These are phyloP conservation scores for Penicillium italicum DNA, from an alignment of 2,329 filamentous ascomycete species.

Conservation along the genomic window DNA sequence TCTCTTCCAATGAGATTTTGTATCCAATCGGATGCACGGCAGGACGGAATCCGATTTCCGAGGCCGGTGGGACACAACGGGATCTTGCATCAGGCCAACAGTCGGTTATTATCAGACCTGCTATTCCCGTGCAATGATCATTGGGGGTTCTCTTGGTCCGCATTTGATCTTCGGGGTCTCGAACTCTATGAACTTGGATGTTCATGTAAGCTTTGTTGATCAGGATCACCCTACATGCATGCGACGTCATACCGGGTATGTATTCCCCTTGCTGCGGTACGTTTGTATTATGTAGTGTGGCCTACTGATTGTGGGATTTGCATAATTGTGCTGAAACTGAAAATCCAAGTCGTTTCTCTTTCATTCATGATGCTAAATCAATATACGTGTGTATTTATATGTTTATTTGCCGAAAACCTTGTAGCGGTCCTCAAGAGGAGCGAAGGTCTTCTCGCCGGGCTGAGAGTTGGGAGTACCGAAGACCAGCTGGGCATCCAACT, in stretches of 20 bases:
- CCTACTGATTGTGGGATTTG: background rate
- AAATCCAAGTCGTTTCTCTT: background rate
- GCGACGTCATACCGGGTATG: background rate
- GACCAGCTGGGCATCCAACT: conserved; percentile 76
- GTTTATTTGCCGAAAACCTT: conserved; percentile 36
- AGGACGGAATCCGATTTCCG: conserved; percentile 6
- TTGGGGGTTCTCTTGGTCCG: background rate
- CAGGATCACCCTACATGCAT: background rate
- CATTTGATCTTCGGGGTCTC: background rate
- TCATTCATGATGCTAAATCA: conserved; percentile 3
- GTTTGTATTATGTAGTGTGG: background rate
- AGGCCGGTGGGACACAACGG: background rate
- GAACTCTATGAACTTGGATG: background rate
- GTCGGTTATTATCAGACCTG: background rate
- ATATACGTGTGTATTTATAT: conserved; percentile 8
- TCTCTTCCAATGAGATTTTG: background rate
- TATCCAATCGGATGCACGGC: conserved; percentile 6
- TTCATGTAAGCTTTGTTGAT: background rate
- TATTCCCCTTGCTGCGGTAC: background rate
- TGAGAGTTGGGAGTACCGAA: conserved; percentile 55
- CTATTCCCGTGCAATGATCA: background rate
- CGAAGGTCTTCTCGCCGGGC: conserved; percentile 28
- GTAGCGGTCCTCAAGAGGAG: conserved; percentile 32
- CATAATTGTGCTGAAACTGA: background rate
- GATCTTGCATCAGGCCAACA: background rate